A percentile compares a stretch with the other conserved stretches of the same genome.
These are phyloP conservation scores for Mytilinidion resinicola DNA, from an alignment of 495 filamentous ascomycete genomes.

Conservation along the genomic window DNA sequence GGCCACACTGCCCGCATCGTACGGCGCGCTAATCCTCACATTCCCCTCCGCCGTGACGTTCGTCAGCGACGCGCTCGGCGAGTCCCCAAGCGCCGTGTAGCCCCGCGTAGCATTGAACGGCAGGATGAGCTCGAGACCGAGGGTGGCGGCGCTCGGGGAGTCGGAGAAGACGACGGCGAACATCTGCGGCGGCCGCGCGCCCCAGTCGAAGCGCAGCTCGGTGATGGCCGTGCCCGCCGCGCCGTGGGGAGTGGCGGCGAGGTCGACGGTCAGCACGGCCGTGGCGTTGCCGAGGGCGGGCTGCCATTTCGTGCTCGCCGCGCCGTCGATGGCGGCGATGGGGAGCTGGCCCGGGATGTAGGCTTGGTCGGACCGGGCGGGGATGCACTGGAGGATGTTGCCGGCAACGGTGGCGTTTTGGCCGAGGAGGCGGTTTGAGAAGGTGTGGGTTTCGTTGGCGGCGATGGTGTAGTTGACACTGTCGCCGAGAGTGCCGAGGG, in stretches of 20 bases:
- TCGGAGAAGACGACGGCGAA: constrained; percentile 55
- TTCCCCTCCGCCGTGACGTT: constrained; percentile 18
- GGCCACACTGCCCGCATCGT: constrained; percentile 18
- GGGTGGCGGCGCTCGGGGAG: not conserved
- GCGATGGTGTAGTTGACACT: constrained; percentile 41
- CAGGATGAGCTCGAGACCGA: not conserved
- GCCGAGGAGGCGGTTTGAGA: constrained; percentile 53
- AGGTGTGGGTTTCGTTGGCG: constrained; percentile 45
- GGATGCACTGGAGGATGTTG: constrained; percentile 64
- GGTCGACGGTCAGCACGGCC: constrained; percentile 45
- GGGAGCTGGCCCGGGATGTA: constrained; percentile 68
- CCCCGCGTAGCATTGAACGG: not conserved
- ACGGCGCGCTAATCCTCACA: constrained; percentile 28
- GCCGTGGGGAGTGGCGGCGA: constrained; percentile 33
- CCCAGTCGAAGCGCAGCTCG: constrained; percentile 64
- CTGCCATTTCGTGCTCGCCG: constrained; percentile 66
- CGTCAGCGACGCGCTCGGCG: constrained; percentile 8
- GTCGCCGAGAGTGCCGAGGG: constrained; percentile 23
- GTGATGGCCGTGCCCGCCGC: constrained; percentile 31
- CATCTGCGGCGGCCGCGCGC: constrained; percentile 49
- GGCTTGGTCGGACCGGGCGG: constrained; percentile 42
- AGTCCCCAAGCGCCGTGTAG: not conserved
- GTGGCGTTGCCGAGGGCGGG: constrained; percentile 46
- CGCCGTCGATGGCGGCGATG: constrained; percentile 62
- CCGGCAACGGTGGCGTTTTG: constrained; percentile 41